Evolutionary conservation across 2,329 filamentous ascomycete genomes (phyloP), one percentile per base, ranked within the genome.

Genomic region (Diplodia seriata): DNA sequence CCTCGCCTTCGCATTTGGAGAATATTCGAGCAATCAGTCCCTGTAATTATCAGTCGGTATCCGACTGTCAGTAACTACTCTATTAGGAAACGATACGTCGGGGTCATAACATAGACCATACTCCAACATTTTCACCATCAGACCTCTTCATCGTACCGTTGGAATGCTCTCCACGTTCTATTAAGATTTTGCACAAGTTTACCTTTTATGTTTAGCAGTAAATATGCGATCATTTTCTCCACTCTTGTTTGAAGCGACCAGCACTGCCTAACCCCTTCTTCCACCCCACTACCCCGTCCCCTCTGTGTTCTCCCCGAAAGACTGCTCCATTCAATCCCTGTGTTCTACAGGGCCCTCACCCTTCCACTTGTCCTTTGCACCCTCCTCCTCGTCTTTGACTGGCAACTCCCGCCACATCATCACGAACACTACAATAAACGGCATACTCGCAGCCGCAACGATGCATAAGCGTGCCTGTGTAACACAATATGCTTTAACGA

Each of bases 391-490:
- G 12, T 40, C 64, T 18, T 26, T 50, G 29, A 66, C 51, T 12
- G 63, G 63, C 51, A 57, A 38, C 29, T 67, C 55, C 40, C 64
- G 20, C 64, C 64, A 67, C 53, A 59, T 51, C 29, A 56, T 23
- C 31, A 67, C 53, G 6, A 18, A 26, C 9, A n/a, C 53, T 8
- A 57, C 33, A 5, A 59, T n/a, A 1, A 67, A 40, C 8, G 54
- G 54, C 43, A 57, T 8, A 18, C 20, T 20, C 31, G 26, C 29
- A 9, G 54, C 64, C 26, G 64, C 43, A 1, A 57, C 40, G 3
- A 57, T 26, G 26, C 53, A 67, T 76, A 81, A 77, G 66, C 75
- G 76, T 31, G 70, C 71, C 66, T 79, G 77, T 1, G 72, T 67
- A 26, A 71, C 70, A 36, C 69, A 71, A 57, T 79, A 79, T 1